A percentile compares a stretch with the other conserved stretches of the same genome.
phyloP scores from a whole-genome alignment of 768 basidiomycete genomes.

The Epithele typhae region DNA sequence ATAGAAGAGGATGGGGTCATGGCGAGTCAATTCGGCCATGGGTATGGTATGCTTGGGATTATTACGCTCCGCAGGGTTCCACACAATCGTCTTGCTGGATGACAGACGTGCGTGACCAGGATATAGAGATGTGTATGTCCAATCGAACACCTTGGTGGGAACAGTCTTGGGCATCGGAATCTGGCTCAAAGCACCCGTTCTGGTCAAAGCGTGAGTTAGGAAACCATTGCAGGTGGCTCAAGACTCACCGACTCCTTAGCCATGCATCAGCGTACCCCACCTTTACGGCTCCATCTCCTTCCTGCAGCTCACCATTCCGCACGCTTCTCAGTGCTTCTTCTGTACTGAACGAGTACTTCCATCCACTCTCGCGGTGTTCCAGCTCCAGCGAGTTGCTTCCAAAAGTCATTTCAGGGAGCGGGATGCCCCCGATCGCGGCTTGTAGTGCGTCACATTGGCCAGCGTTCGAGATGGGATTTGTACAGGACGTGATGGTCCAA shows the following conservation, averaged over 20 bases:
- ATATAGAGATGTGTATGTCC: constrained; percentile 95
- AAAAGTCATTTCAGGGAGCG: constrained; percentile 96
- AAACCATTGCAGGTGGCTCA: neutral
- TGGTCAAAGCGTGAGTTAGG: constrained; percentile 35
- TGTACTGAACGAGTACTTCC: constrained; percentile 64
- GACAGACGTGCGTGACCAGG: constrained; percentile 46
- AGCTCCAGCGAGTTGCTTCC: constrained; percentile 76
- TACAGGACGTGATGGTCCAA: constrained; percentile 70
- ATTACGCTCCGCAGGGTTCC: constrained; percentile 54
- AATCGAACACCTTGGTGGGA: constrained; percentile 86
- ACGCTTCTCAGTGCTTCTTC: constrained; percentile 67
- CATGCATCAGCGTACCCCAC: constrained; percentile 95
- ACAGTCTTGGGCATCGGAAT: constrained; percentile 69
- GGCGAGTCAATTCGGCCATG: constrained; percentile 76
- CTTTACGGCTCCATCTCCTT: constrained; percentile 88
- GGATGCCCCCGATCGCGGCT: constrained; percentile 54
- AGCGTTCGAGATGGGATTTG: constrained; percentile 78
- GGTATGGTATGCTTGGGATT: constrained; percentile 68
- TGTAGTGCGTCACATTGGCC: constrained; percentile 69
- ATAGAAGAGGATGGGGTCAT: constrained; percentile 97
- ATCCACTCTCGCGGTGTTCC: constrained; percentile 58
- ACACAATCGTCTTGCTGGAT: constrained; percentile 27
- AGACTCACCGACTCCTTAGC: constrained; percentile 76
- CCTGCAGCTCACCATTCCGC: constrained; percentile 66
- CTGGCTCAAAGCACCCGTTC: constrained; percentile 62